Evolutionary conservation across 306 rosid species (phyloP).

Genomic region (Cucurbita ficifolia): DNA sequence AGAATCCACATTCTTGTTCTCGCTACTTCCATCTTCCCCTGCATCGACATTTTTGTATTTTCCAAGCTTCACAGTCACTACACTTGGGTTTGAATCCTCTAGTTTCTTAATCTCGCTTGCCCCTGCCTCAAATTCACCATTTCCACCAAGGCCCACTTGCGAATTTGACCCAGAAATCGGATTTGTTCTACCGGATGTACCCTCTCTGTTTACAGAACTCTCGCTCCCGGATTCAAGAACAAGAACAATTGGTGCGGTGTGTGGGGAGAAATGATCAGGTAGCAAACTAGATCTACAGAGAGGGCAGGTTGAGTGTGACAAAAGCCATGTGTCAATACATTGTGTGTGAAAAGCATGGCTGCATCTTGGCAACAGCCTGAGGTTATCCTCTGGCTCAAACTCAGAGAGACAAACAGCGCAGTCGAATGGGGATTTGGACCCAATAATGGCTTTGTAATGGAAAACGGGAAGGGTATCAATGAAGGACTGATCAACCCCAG

Average conservation of each 20-base stretch:
- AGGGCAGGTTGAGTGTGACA: slow-evolving; percentile 95
- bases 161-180: slow-evolving; percentile 30
- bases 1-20: slow-evolving; percentile 32
- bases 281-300: slow-evolving; percentile 66
- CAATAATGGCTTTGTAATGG: slow-evolving; percentile 64
- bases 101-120: slow-evolving; percentile 23
- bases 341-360: slow-evolving; percentile 93
- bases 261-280: slow-evolving; percentile 39
- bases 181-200: slow-evolving; percentile 5
- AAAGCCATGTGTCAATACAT: slow-evolving; percentile 89
- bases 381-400: slow-evolving; percentile 70
- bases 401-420: slow-evolving; percentile 94
- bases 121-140: slow-evolving; percentile 26
- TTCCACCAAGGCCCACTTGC: slow-evolving; percentile 20
- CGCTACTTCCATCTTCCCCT: slow-evolving; percentile 31
- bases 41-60: slow-evolving; percentile 61
- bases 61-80: slow-evolving; percentile 70
- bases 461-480: slow-evolving; percentile 82
- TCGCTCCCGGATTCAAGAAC: slow-evolving; percentile 89
- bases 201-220: slow-evolving; percentile 51
- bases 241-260: slow-evolving; percentile 50
- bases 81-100: slow-evolving; percentile 21
- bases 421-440: slow-evolving; percentile 77
- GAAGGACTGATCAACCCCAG: slow-evolving; percentile 92
- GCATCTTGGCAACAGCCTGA: slow-evolving; percentile 79